Conservation (phyloP, 2,329 filamentous ascomycete genomes). For the Xylaria sp. region DNA sequence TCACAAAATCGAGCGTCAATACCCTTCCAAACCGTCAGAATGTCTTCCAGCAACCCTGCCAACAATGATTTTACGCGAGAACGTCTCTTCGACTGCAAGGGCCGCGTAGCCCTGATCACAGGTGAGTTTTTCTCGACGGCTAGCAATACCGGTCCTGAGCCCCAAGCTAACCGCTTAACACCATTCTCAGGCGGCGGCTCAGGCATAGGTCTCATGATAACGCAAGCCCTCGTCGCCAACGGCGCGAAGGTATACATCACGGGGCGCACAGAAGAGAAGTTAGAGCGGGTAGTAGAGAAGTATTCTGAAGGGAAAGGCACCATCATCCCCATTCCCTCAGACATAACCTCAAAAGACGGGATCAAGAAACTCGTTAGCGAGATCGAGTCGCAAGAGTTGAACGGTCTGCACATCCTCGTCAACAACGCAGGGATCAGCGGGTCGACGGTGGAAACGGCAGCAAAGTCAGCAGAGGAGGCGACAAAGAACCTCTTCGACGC, state of each 20-base stretch:
- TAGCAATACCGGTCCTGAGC: neutral
- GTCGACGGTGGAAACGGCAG: constrained; percentile 63
- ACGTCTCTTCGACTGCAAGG: constrained; percentile 54
- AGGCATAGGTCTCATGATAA: constrained; percentile 75
- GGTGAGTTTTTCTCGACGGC: constrained; percentile 44
- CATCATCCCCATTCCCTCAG: constrained; percentile 68
- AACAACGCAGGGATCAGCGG: constrained; percentile 75
- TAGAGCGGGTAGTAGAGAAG: constrained; percentile 67
- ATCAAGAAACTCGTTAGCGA: constrained; percentile 67
- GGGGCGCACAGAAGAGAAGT: constrained; percentile 70
- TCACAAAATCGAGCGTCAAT: neutral
- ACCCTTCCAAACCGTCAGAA: constrained; percentile 5
- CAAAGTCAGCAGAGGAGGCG: constrained; percentile 60
- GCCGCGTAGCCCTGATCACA: constrained; percentile 58
- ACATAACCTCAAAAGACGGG: constrained; percentile 70
- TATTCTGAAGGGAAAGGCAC: constrained; percentile 64
- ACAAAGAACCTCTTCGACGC: constrained; percentile 73
- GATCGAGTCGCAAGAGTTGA: constrained; percentile 61
- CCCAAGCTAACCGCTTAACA: neutral
- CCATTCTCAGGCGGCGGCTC: constrained; percentile 60
- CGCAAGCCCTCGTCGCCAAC: constrained; percentile 72
- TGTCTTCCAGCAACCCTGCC: constrained; percentile 22
- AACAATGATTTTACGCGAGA: constrained; percentile 50
- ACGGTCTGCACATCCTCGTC: constrained; percentile 67
- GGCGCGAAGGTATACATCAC: constrained; percentile 77